Conservation (phyloP, 164 flowering plant genomes). For the Taxillus chinensis region DNA sequence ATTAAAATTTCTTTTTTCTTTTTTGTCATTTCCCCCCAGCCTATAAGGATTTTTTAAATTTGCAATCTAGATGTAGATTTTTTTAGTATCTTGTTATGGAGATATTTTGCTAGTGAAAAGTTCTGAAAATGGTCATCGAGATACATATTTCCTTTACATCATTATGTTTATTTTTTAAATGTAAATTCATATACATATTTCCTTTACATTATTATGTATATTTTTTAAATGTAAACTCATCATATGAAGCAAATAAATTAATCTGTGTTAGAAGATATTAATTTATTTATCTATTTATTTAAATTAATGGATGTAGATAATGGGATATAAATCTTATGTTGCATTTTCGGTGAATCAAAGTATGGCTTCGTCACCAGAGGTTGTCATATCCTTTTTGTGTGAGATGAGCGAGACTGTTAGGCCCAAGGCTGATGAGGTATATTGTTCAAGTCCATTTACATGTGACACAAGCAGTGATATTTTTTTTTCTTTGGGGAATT, state of each 20-base stretch:
- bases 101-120: too few relatives aligned
- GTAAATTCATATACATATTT: too few relatives aligned
- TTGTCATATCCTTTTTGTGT: constrained; percentile 64
- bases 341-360: constrained; percentile 57
- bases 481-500: constrained; percentile 3
- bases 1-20: too few relatives aligned
- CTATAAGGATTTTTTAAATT: too few relatives aligned
- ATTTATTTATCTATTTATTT: background rate
- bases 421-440: constrained; percentile 82
- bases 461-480: background rate
- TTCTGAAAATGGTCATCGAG: too few relatives aligned
- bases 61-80: too few relatives aligned
- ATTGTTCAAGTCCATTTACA: background rate
- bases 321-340: constrained; percentile 79
- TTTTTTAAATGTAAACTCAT: too few relatives aligned
- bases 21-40: too few relatives aligned
- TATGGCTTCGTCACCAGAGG: constrained; percentile 83
- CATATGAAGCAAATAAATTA: background rate
- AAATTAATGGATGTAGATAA: constrained; percentile 40
- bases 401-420: constrained; percentile 63
- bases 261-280: background rate
- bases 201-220: too few relatives aligned
- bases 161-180: too few relatives aligned
- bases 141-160: too few relatives aligned
- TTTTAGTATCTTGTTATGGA: too few relatives aligned